Evolutionary conservation across 352 stramenopile species (phyloP), one percentile per base, ranked within the genome.

Genomic region (Globisporangium yorkense): DNA sequence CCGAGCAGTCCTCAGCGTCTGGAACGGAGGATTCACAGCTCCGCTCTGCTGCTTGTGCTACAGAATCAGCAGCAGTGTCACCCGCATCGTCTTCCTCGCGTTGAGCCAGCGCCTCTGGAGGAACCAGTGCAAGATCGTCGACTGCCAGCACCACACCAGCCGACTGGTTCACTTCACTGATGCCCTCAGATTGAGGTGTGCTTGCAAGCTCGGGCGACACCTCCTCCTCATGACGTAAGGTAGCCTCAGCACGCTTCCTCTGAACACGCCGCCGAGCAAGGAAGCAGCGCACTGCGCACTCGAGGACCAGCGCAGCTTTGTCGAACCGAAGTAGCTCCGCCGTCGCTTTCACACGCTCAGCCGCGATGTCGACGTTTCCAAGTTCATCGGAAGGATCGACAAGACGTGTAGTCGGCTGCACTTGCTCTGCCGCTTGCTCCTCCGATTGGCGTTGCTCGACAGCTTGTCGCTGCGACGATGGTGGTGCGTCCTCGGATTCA

Each of bases 211-310:
- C 33, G 33, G 8, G 33, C 7, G 35, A 15, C 9, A 13, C 35
- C 35, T 57, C 15, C 27, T 43, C 16, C 5, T 21, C 45, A 5
- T 7, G 45, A 18, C 16, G 1, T 12, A 16, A 40, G 5, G 27
- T 8, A 6, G 16, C 5, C 18, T 47, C 16, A 12, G 15, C n/a
- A 20, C 63, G 66, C 56, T 65, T 73, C 21, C 44, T 61, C 27
- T 64, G 62, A 12, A 84, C 64, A 3, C 58, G 65, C 12, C 21
- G 52, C 27, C 69, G 55, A 24, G 41, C 41, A 21, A 47, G 41
- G 18, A 47, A 47, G 33, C 71, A 77, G 2, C 74, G 74, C 12
- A 63, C 44, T 15, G 69, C 54, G 21, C 74, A 84, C 57, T 84
- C 71, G 7, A 84, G 62, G 9, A 58, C 50, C 21, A 81, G 15